phyloP scores from a whole-genome alignment of 2,329 filamentous ascomycete species.

The Xylaria sp. region DNA sequence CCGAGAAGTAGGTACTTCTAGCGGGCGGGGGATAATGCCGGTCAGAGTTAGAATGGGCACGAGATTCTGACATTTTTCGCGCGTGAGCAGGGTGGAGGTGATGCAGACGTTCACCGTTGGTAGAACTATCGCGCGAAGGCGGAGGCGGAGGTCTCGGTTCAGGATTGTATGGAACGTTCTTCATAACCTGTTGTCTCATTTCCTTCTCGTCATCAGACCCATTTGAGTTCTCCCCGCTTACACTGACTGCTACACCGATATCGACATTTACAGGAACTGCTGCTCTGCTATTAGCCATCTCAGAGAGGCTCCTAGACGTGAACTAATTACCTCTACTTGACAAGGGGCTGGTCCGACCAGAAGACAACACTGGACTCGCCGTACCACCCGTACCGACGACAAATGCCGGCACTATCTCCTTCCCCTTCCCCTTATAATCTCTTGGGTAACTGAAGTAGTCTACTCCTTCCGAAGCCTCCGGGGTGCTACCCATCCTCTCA shows the following conservation, averaged over 20 bases:
- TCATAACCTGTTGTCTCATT: constrained; percentile 36
- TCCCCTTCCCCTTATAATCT: constrained; percentile 46
- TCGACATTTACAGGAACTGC: constrained; percentile 31
- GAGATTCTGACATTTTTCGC: constrained; percentile 37
- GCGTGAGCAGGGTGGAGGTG: constrained; percentile 42
- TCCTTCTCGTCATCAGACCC: constrained; percentile 43
- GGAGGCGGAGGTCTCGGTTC: constrained; percentile 35
- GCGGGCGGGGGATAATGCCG: constrained; percentile 45
- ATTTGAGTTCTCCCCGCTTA: constrained; percentile 38
- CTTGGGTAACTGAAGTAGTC: constrained; percentile 39
- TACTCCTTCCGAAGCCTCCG: constrained; percentile 35
- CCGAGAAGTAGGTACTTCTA: constrained; percentile 46
- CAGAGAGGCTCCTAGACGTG: constrained; percentile 36
- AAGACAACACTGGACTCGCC: constrained; percentile 37
- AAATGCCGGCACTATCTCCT: constrained; percentile 37
- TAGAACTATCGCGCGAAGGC: constrained; percentile 37
- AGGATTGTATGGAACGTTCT: constrained; percentile 33
- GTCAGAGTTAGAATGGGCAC: constrained; percentile 34
- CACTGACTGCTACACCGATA: constrained; percentile 32
- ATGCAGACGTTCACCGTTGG: constrained; percentile 41
- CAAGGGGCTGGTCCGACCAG: constrained; percentile 35
- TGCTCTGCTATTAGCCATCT: constrained; percentile 39
- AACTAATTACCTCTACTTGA: constrained; percentile 44
- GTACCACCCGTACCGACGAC: constrained; percentile 27
- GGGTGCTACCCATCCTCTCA: constrained; percentile 38